Base-by-base conservation (phyloP, 2,329 filamentous ascomycete species). In the Xylariaceae sp. region DNA sequence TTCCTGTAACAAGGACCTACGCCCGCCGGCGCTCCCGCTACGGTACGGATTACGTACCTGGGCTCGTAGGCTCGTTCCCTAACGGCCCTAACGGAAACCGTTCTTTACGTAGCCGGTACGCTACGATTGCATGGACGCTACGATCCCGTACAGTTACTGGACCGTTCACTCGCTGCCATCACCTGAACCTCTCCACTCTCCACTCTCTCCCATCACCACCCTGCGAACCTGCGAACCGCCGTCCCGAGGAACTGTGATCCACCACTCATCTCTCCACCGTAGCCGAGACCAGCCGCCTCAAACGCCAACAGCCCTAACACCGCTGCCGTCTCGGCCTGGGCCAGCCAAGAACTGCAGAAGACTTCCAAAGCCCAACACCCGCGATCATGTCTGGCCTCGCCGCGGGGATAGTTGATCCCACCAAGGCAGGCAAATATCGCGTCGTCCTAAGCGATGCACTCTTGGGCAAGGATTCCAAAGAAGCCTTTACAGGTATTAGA, bases 401-500 rank as follows among this genome's bases (percentile, higher is more conserved):
- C 56, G 62, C 69, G 62, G 70, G 69, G 62, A 67, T 72, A 59
- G 61, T 87, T 60, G 83, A 87, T 72, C 82, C 84, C 62, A 85
- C 83, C 57, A 81, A 83, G 72, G 75, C 77, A 60, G 83, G 78
- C 59, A 83, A 84, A 68, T 88, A 87, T 68, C 84, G 83, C 53
- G 80, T 88, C 58, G 78, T 87, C 51, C 76, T 88, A 50, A 86
- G 85, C 70, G 84, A 87, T 66, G 80, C 81, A 34, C 74, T 88
- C 37, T 74, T 85, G 42, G 81, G 82, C 48, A 82, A 80, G 63
- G 72, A 80, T 1, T 74, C 80, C 37, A 83, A 82, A 64, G 82
- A 86, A 62, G 75, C 83, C 52, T 85, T 83, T 66, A 87, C 84
- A 1, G 81, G 81, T 57, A 76, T 88, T 53, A 76, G 80, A 73